phyloP scores from a whole-genome alignment of 2,329 filamentous ascomycete genomes.

The Juglanconis oblonga region DNA sequence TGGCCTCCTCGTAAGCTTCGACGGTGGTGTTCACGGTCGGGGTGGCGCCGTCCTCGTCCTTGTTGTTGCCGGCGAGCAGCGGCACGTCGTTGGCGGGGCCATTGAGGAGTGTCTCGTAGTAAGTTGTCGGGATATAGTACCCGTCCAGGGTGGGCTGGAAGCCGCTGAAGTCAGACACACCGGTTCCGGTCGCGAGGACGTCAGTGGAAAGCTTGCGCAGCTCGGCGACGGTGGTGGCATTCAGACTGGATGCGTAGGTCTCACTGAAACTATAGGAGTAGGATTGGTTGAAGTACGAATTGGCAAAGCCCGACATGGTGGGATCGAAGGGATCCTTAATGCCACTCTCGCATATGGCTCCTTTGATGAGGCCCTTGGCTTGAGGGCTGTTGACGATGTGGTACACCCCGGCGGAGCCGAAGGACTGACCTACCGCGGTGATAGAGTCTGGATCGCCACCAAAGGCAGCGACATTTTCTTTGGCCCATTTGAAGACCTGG shows the following conservation, averaged over 20 bases:
- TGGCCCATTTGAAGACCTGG: constrained; percentile 49
- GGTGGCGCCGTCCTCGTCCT: not conserved
- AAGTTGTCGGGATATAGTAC: not conserved
- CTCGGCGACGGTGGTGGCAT: not conserved
- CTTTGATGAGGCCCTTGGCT: not conserved
- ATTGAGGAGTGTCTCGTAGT: not conserved
- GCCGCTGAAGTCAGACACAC: not conserved
- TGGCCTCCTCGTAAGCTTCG: not conserved
- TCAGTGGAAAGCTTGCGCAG: not conserved
- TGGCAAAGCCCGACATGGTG: not conserved
- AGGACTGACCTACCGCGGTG: not conserved
- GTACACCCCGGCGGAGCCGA: not conserved
- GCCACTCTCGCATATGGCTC: not conserved
- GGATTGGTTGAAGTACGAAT: not conserved
- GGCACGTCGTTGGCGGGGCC: not conserved
- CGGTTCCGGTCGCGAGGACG: not conserved
- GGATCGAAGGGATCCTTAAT: not conserved
- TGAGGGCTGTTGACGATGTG: not conserved
- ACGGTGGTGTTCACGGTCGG: not conserved
- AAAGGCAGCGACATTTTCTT: constrained; percentile 50
- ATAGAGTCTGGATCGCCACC: constrained; percentile 43
- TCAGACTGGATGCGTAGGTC: not conserved
- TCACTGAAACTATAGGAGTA: not conserved
- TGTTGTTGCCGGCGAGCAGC: not conserved
- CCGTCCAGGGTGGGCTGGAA: not conserved